Conservation (phyloP, 805 yeast species). For the Candida quercuum region DNA sequence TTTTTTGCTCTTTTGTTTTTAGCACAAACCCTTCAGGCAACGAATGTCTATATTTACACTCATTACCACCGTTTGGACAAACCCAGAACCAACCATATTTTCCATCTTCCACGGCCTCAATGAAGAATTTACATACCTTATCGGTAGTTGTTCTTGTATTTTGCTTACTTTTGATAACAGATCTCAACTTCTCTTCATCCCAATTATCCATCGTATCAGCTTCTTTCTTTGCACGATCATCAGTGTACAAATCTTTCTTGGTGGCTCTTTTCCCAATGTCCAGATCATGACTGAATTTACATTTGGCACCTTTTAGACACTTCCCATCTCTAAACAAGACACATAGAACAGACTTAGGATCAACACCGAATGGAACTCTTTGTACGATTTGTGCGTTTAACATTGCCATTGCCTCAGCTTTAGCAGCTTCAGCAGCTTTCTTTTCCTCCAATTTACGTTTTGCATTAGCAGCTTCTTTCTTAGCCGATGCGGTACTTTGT, state of each 20-base stretch:
- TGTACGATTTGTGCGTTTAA: slow-evolving; percentile 67
- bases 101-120: slow-evolving; percentile 95
- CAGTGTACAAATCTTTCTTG: slow-evolving; percentile 90
- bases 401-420: slow-evolving; percentile 77
- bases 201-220: slow-evolving; percentile 90
- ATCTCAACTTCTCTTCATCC: slow-evolving; percentile 94
- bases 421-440: slow-evolving; percentile 87
- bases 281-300: slow-evolving; percentile 92
- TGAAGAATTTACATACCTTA: slow-evolving; percentile 87
- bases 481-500: slow-evolving; percentile 57
- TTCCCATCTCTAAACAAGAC: slow-evolving; percentile 80
- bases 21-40: slow-evolving; percentile 95
- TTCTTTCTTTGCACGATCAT: slow-evolving; percentile 65
- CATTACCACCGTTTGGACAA: slow-evolving; percentile 91
- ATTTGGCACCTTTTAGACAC: slow-evolving; percentile 75
- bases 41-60: slow-evolving; percentile 92
- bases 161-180: slow-evolving; percentile 83
- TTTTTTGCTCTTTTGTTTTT: slow-evolving; percentile 94
- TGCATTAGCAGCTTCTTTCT: slow-evolving; percentile 71
- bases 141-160: slow-evolving; percentile 93
- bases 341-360: slow-evolving; percentile 92
- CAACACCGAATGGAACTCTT: slow-evolving; percentile 94
- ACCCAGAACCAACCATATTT: slow-evolving; percentile 99
- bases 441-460: slow-evolving; percentile 69
- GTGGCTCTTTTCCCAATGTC: slow-evolving; percentile 80